Conservation (phyloP, 148 eudicot species). For the Dianthus caryophyllus region DNA sequence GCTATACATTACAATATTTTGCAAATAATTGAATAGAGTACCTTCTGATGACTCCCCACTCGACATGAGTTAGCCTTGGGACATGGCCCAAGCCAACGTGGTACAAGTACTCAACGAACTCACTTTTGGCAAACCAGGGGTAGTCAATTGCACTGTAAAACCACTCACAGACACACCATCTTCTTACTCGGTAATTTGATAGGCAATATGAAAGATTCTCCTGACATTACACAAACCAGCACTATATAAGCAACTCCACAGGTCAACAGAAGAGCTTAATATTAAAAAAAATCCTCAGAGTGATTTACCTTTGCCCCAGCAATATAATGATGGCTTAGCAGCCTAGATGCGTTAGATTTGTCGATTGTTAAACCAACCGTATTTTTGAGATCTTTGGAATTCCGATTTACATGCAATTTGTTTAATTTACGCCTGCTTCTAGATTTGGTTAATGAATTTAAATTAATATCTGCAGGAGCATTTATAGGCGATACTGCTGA, state of each 20-base stretch:
- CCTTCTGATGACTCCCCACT: slow-evolving; percentile 99
- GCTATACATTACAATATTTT: no score
- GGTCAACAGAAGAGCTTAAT: background rate
- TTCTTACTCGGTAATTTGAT: slow-evolving; percentile 45
- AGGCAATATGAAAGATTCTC: slow-evolving; percentile 63
- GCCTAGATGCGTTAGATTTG: slow-evolving; percentile 31
- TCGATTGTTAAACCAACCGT: slow-evolving; percentile 34
- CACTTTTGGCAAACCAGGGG: slow-evolving; percentile 99
- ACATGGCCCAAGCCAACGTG: slow-evolving; percentile 98
- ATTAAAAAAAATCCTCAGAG: background rate
- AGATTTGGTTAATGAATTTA: slow-evolving; percentile 45
- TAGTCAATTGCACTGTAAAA: slow-evolving; percentile 97
- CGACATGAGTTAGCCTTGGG: slow-evolving; percentile 97
- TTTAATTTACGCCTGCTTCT: slow-evolving; percentile 72
- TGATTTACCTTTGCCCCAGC: slow-evolving; percentile 49
- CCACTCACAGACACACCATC: slow-evolving; percentile 96
- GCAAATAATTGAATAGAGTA: slow-evolving; percentile 17
- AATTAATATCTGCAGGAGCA: slow-evolving; percentile 41
- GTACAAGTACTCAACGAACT: slow-evolving; percentile 87
- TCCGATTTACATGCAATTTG: slow-evolving; percentile 40
- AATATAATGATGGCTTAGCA: slow-evolving; percentile 31
- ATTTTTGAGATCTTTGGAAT: slow-evolving; percentile 38
- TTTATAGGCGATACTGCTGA: slow-evolving; percentile 50
- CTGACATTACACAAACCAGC: slow-evolving; percentile 32
- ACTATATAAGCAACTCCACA: slow-evolving; percentile 16